Percentiles rank a stretch among this genome's conserved stretches.
Conservation (phyloP, 306 rosid genomes). For the Cucumis melo region DNA sequence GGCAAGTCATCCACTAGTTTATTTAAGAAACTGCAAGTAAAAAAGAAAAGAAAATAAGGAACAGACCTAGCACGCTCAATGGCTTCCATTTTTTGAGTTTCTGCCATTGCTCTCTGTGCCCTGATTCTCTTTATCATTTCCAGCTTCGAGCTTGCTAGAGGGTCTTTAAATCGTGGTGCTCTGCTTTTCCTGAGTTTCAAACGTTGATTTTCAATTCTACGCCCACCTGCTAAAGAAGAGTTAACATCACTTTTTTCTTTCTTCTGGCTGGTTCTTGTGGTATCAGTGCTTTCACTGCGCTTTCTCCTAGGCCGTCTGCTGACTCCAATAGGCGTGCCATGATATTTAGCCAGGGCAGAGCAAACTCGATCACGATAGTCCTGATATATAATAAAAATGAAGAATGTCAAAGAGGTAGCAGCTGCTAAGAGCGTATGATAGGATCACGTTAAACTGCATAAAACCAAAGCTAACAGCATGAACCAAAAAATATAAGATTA, state of each 20-base stretch:
- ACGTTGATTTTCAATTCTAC: constrained; percentile 14
- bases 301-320: constrained; percentile 50
- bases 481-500: neutral
- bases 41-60: neutral
- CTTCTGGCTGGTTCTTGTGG: constrained; percentile 31
- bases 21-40: neutral
- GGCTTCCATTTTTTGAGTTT: constrained; percentile 51
- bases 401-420: neutral
- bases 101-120: constrained; percentile 65
- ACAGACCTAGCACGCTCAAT: constrained; percentile 75
- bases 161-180: constrained; percentile 71
- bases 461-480: neutral
- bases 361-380: constrained; percentile 66
- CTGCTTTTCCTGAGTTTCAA: constrained; percentile 29
- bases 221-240: constrained; percentile 12
- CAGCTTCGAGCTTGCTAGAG: constrained; percentile 71
- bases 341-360: constrained; percentile 57
- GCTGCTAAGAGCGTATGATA: neutral
- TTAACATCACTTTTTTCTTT: constrained; percentile 16
- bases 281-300: constrained; percentile 25
- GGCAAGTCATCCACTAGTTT: neutral
- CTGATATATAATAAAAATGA: constrained; percentile 18
- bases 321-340: constrained; percentile 35
- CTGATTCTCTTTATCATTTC: constrained; percentile 79
- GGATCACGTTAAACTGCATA: neutral